Evolutionary conservation across 2,329 filamentous ascomycete genomes (phyloP), one percentile per base, ranked within the genome.

Genomic region (Xylaria sp.): DNA sequence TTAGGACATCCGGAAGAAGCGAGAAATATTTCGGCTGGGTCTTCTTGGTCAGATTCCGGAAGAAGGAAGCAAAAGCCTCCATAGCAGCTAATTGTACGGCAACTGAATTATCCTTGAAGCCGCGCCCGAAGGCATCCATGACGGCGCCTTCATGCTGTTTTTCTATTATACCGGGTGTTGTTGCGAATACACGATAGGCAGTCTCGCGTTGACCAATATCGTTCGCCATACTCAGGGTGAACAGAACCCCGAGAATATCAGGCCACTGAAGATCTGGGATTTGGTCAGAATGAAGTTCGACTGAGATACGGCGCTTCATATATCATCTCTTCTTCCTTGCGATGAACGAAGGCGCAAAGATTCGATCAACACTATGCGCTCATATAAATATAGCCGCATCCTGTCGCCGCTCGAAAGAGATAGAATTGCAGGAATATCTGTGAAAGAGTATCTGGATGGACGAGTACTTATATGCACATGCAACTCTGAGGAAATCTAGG

Each of bases 41-140:
- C 82, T 97, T 97, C 84, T 97, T 98, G 78, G 84, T 87, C 74
- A 98, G 89, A 65, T 92, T 96, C 73, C 93, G 89, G 87, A 99
- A 99, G 84, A 99, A 98, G 2, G 94, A 91, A 19, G 95, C 92
- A 78, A 99, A 99, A 7, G 96, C 96, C 78, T 98, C 94, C 90
- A 98, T 97, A 64, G 96, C 94, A 55, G 94, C 91, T 67, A 99
- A 89, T 72, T 94, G 92, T 66, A 99, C 95, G 71, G 90, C 85
- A 68, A 95, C 90, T 61, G 93, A 90, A 61, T 92, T 90, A 81
- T 99, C 96, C 77, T 93, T 93, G 82, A 99, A 98, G 1, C 95
- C 96, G 75, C 92, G 93, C 68, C 92, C 90, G 79, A 99, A 99
- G 14, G 96, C 94, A 71, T 89, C 88, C 50, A 95, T 85, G 39